These are phyloP conservation scores for Thymus mandschuricus DNA, from an alignment of 257 asterid genomes.

Conservation along the genomic window DNA sequence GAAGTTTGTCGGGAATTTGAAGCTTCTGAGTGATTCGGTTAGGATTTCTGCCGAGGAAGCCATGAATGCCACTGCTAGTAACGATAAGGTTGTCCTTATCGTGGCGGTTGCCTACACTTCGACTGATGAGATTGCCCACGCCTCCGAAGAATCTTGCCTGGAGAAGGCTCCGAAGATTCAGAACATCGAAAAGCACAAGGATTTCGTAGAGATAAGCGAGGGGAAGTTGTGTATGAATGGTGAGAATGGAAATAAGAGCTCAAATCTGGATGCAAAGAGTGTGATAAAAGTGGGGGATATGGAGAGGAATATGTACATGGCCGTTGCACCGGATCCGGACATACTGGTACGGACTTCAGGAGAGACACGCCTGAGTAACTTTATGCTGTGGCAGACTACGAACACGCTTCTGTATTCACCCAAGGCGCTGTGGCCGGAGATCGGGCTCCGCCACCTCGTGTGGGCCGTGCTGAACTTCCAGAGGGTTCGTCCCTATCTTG, in stretches of 20 bases:
- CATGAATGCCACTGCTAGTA: slow-evolving; percentile 63
- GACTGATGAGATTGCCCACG: slow-evolving; percentile 65
- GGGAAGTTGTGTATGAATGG: not conserved
- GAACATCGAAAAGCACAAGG: not conserved
- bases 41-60: slow-evolving; percentile 67
- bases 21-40: slow-evolving; percentile 52
- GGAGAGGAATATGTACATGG: slow-evolving; percentile 73
- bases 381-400: slow-evolving; percentile 76
- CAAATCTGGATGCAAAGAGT: not conserved
- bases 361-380: slow-evolving; percentile 58
- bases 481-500: slow-evolving; percentile 46
- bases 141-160: slow-evolving; percentile 52
- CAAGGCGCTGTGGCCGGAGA: slow-evolving; percentile 72
- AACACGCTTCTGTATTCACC: slow-evolving; percentile 64
- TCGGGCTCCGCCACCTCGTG: slow-evolving; percentile 66
- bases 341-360: slow-evolving; percentile 64
- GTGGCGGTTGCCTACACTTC: slow-evolving; percentile 80
- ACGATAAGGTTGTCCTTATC: slow-evolving; percentile 41
- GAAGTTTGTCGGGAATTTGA: slow-evolving; percentile 62
- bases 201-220: not conserved
- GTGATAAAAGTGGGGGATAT: slow-evolving; percentile 41
- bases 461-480: slow-evolving; percentile 76
- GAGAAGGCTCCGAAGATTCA: slow-evolving; percentile 55
- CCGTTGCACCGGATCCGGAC: slow-evolving; percentile 71
- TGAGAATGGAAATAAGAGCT: not conserved